Base-by-base conservation (phyloP, 2,329 filamentous ascomycete genomes). In the Talaromyces verruculosus region DNA sequence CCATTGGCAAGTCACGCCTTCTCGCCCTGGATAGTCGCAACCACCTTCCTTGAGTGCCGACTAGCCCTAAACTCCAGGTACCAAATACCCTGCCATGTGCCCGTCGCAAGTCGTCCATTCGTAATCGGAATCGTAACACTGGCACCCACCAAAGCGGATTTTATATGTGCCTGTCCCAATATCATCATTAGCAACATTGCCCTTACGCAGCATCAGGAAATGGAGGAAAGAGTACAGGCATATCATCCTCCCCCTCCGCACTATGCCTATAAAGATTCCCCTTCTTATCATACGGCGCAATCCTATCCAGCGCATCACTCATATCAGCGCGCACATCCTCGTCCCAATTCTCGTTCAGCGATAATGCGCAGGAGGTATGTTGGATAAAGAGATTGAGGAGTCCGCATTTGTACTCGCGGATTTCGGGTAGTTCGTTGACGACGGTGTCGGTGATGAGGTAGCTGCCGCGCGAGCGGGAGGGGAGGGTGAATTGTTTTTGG, bases 11-110 rank as follows among this genome's bases (percentile, higher is more conserved):
- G 33, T 67, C 73, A 78, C 6, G 67, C 70, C 81, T 86, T 88
- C 81, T 97, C 91, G 51, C 94, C 95, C 78, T 98, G 93, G 68
- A 98, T 96, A 1, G 95, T 98, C 63, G 94, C 94, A 68, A 99
- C 89, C 13, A 98, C 86, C 76, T 88, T 91, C 73, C 95, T 86
- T 69, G 87, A 84, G 79, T 97, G 93, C 79, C 87, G 92, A 71
- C 82, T 82, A 2, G 83, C 85, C 65, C 94, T 85, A 77, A 98
- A 98, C 79, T 98, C 95, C 69, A 97, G 81, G 78, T 96, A 96
- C 91, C 92, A 98, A 67, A 98, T 94, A 0, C 95, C 88, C 69
- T 83, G 81, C 82, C 82, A 84, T 17, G 87, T 89, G 1, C 87
- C 87, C 17, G 84, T 87, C 10, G 82, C 89, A 75, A 98, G 78